Conservation (phyloP, 129 eudicot genomes). For the Solidago caesia region DNA sequence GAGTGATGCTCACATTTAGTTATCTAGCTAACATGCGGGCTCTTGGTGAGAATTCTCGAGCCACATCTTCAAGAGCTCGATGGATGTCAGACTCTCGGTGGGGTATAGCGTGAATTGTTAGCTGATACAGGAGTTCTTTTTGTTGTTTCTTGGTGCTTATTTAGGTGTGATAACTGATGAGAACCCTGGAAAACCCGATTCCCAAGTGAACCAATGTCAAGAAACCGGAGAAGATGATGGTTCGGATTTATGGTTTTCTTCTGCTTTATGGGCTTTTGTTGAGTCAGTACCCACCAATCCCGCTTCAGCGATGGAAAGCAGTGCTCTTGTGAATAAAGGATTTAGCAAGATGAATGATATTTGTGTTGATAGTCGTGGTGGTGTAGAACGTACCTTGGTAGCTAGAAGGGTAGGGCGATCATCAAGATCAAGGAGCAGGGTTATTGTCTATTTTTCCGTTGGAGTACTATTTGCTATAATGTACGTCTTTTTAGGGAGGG, state of each 20-base stretch:
- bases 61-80: constrained; percentile 58
- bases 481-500: constrained; percentile 40
- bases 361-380: constrained; percentile 29
- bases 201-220: constrained; percentile 40
- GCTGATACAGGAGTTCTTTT: constrained; percentile 43
- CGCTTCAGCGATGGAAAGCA: constrained; percentile 75
- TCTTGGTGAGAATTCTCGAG: constrained; percentile 69
- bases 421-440: constrained; percentile 27
- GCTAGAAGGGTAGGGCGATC: constrained; percentile 29
- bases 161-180: constrained; percentile 56
- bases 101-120: constrained; percentile 7
- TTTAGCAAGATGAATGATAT: constrained; percentile 40
- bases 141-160: constrained; percentile 21
- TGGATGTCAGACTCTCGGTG: constrained; percentile 3
- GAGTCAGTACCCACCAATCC: constrained; percentile 84
- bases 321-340: constrained; percentile 52
- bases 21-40: constrained; percentile 42
- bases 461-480: constrained; percentile 58
- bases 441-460: constrained; percentile 39
- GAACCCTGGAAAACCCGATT: constrained; percentile 26
- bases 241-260: constrained; percentile 45
- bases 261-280: constrained; percentile 42
- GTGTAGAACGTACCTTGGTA: constrained; percentile 8
- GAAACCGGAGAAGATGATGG: constrained; percentile 38
- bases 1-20: constrained; percentile 10